phyloP scores from a whole-genome alignment of 2,329 filamentous ascomycete species.

The Penicillium sp. region DNA sequence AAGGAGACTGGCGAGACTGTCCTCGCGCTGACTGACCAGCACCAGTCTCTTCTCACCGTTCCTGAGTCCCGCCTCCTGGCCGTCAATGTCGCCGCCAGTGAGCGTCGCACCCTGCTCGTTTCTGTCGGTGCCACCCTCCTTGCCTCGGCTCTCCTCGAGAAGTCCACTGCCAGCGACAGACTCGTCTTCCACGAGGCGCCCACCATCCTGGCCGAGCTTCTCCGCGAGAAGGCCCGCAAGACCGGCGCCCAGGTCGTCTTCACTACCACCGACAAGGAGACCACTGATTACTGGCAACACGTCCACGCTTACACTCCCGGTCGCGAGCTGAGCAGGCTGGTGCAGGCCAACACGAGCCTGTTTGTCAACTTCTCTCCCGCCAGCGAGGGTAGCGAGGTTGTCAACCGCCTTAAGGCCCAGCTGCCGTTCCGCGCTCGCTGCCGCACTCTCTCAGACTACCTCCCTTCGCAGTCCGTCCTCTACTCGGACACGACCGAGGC shows the following conservation, averaged over 20 bases:
- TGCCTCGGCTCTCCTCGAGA: not conserved
- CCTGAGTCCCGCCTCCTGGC: not conserved
- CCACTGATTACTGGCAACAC: not conserved
- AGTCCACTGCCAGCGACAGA: not conserved
- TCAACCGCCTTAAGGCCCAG: not conserved
- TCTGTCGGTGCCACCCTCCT: not conserved
- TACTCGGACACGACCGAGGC: not conserved
- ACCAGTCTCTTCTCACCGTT: not conserved
- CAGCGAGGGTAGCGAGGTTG: not conserved
- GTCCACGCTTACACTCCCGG: not conserved
- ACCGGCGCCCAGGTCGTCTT: not conserved
- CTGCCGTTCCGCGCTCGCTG: not conserved
- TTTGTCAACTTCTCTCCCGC: not conserved
- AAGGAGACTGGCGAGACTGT: not conserved
- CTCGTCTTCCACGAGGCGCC: not conserved
- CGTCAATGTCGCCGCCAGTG: not conserved
- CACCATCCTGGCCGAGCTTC: not conserved
- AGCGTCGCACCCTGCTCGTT: not conserved
- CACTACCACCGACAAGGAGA: not conserved
- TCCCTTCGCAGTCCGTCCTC: not conserved
- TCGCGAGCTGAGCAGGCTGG: not conserved
- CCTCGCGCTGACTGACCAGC: not conserved
- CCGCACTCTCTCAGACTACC: not conserved
- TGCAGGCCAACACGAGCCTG: not conserved
- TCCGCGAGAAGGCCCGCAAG: not conserved